Evolutionary conservation across 768 basidiomycete genomes (phyloP).

Genomic region (Multifurca ochricompacta): DNA sequence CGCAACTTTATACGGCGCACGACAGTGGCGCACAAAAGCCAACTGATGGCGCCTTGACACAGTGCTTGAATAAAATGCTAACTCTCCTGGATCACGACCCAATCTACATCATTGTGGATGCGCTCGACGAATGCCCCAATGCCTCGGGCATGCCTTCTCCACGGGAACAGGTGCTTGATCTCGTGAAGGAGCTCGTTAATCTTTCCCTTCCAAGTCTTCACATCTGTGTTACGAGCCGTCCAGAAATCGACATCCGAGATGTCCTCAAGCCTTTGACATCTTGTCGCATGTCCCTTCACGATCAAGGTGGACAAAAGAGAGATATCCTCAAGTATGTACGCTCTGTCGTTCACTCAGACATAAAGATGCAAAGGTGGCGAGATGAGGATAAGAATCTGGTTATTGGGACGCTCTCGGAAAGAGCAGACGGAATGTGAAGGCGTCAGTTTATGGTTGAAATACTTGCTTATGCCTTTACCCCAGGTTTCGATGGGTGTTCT

Average conservation of each 20-base stretch:
- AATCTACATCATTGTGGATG: neutral
- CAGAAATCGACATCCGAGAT: neutral
- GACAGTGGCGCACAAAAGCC: neutral
- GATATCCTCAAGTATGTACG: neutral
- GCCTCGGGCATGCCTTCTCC: neutral
- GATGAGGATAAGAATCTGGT: too few relatives aligned
- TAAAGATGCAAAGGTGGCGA: too few relatives aligned
- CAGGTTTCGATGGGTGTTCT: neutral
- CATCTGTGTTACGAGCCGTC: neutral
- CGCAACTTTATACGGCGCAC: neutral
- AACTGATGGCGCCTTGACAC: neutral
- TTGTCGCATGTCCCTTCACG: neutral
- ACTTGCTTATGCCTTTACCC: neutral
- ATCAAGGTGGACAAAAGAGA: neutral
- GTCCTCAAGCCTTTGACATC: neutral
- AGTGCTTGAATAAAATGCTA: neutral
- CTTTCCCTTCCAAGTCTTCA: neutral
- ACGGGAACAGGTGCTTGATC: neutral
- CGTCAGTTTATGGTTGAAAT: neutral
- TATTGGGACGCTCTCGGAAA: neutral
- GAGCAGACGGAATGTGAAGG: neutral
- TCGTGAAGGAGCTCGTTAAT: neutral
- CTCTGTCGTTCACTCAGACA: neutral
- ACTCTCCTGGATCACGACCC: neutral
- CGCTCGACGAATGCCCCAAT: neutral